Evolutionary conservation across 306 rosid species (phyloP).

Genomic region (Quercus alba): DNA sequence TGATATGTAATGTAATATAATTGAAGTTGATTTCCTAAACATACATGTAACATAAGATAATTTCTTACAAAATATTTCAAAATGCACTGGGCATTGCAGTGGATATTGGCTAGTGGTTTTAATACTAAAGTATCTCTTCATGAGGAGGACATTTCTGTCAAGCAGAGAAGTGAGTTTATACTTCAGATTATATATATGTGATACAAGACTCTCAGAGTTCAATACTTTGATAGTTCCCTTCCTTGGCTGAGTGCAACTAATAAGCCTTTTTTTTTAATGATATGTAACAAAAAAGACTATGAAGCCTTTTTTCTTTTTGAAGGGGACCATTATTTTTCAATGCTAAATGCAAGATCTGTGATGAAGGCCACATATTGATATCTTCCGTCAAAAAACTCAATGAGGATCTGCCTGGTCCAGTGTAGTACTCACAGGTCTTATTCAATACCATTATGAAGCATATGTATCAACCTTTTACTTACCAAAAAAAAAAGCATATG

Average conservation of each 20-base stretch:
- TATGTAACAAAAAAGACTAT: too few species aligned
- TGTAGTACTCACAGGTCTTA: neutral
- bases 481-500: too few species aligned
- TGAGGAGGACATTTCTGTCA: neutral
- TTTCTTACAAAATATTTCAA: too few species aligned
- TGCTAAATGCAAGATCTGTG: neutral
- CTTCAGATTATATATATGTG: neutral
- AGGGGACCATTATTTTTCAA: neutral
- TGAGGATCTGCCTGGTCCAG: neutral
- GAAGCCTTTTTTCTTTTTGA: too few species aligned
- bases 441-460: neutral
- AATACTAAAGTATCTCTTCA: neutral
- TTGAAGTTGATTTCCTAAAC: too few species aligned
- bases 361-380: neutral
- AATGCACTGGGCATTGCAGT: too few species aligned
- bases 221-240: neutral
- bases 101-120: too few species aligned
- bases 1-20: too few species aligned
- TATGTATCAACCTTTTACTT: neutral
- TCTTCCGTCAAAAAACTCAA: neutral
- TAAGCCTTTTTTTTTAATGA: neutral
- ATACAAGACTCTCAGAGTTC: neutral
- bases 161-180: neutral
- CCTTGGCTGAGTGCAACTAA: neutral
- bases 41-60: too few species aligned